A percentile compares a stretch with the other conserved stretches of the same genome.
phyloP scores from a whole-genome alignment of 805 yeast genomes.

The Pichia rugopelliculosa region DNA sequence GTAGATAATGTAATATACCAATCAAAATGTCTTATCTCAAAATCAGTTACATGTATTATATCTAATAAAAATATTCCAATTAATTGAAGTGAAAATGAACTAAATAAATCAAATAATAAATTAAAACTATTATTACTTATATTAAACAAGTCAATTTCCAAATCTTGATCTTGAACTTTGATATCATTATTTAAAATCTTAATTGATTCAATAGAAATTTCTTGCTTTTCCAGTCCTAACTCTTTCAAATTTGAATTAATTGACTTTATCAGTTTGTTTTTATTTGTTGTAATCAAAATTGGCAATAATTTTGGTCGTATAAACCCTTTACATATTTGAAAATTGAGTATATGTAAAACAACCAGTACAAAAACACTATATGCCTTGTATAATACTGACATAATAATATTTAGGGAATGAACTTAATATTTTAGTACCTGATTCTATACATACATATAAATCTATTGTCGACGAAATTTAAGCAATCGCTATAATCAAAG shows the following conservation, averaged over 20 bases:
- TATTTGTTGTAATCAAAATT: conserved; percentile 3
- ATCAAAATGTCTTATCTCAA: conserved; percentile 25
- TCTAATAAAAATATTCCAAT: conserved; percentile 25
- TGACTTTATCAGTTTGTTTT: background rate
- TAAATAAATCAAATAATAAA: conserved; percentile 17
- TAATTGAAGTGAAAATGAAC: conserved; percentile 25
- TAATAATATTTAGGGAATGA: background rate
- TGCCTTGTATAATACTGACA: background rate
- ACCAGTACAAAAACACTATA: background rate
- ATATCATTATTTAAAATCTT: background rate
- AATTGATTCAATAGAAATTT: background rate
- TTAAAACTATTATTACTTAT: background rate
- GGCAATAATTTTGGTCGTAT: conserved; percentile 9
- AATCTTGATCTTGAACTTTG: background rate
- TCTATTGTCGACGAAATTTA: too few species aligned
- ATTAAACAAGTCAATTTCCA: background rate
- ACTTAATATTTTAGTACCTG: too few species aligned
- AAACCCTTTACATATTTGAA: conserved; percentile 2
- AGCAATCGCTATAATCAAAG: too few species aligned
- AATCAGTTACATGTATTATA: conserved; percentile 18
- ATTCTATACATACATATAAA: too few species aligned
- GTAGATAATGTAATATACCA: conserved; percentile 35
- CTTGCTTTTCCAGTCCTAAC: background rate
- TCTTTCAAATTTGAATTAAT: conserved; percentile 1
- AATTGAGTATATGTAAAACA: background rate